A percentile compares a stretch with the other conserved stretches of the same genome.
phyloP scores from a whole-genome alignment of 2,329 filamentous ascomycete genomes.

The Aspergillus puulaauensis region DNA sequence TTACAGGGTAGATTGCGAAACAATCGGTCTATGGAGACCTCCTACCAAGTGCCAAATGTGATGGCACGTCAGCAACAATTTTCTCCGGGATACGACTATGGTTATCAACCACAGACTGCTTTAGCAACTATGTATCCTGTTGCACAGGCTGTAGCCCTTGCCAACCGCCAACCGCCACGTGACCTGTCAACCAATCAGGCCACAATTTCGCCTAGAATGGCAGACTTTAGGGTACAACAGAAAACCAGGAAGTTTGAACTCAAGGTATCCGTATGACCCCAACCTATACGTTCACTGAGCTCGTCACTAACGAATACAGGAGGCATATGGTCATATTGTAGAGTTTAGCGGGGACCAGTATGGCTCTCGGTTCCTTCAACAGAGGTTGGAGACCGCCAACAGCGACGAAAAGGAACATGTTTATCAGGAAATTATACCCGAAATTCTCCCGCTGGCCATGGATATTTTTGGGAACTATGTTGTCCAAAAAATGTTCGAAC shows the following conservation, averaged over 20 bases:
- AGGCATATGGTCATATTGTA: constrained; percentile 83
- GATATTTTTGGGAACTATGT: constrained; percentile 99
- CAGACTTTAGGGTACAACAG: constrained; percentile 73
- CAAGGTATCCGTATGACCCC: constrained; percentile 51
- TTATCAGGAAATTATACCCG: constrained; percentile 81
- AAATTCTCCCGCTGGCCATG: constrained; percentile 85
- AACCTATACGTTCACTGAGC: background rate
- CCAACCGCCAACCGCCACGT: constrained; percentile 48
- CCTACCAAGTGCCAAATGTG: constrained; percentile 25
- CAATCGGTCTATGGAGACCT: constrained; percentile 33
- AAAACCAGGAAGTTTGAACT: constrained; percentile 75
- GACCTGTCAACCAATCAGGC: constrained; percentile 61
- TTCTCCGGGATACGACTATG: constrained; percentile 33
- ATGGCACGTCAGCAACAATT: constrained; percentile 31
- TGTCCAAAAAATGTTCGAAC: constrained; percentile 95
- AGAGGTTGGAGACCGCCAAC: constrained; percentile 86
- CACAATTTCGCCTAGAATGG: constrained; percentile 69
- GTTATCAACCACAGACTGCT: constrained; percentile 32
- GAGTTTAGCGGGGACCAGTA: constrained; percentile 96
- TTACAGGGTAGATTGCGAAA: constrained; percentile 52
- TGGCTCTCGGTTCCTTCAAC: constrained; percentile 92
- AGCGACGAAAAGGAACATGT: constrained; percentile 93
- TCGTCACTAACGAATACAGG: constrained; percentile 42
- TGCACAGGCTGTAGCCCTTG: constrained; percentile 32
- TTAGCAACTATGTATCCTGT: constrained; percentile 36